Evolutionary conservation across 208 protist species (phyloP), one percentile per base, ranked within the genome.

Genomic region (Crithidia mellificae): DNA sequence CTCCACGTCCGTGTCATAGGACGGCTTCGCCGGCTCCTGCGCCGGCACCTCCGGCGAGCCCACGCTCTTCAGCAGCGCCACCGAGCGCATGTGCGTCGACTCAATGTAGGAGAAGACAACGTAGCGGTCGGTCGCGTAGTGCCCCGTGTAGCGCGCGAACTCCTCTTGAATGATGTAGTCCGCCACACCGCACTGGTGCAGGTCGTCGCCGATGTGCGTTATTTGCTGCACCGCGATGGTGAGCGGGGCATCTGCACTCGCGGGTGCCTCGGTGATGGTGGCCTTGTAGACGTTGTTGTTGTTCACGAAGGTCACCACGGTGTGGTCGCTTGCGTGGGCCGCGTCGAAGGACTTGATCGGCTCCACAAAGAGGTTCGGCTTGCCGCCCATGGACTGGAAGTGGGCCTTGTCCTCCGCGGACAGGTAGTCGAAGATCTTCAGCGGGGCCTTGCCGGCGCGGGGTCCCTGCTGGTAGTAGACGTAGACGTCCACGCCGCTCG

Each of bases 81-180:
- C 81, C 9, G 77, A 72, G 11, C 85, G 77, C 72, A 92, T 84
- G 73, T 72, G 83, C 19, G 85, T 76, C 7, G 69, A 79, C 72
- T 96, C 91, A 8, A 75, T 96, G 79, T 90, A 92, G 55, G 74
- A 85, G 72, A 86, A 92, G 14, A 94, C 14, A 19, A 93, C 56
- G 65, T 86, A 84, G 22, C 76, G 65, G n/a, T 78, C 74, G n/a
- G 81, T 88, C 12, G 91, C 78, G 46, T 85, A 94, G 68, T 95
- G 91, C 12, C 89, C 92, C 15, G 90, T 96, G 72, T 86, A 93
- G 27, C 92, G 83, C 51, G 62, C 66, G 59, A 98, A 98, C 64
- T 98, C 94, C 61, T 98, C 94, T 54, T 98, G 94, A 36, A 96
- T 90, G 24, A 96, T 93, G 74, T 94, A 97, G 68, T 96, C 90